Evolutionary conservation across 441 rosid species (phyloP), one percentile per base, ranked within the genome.

Genomic region (Hura crepitans): DNA sequence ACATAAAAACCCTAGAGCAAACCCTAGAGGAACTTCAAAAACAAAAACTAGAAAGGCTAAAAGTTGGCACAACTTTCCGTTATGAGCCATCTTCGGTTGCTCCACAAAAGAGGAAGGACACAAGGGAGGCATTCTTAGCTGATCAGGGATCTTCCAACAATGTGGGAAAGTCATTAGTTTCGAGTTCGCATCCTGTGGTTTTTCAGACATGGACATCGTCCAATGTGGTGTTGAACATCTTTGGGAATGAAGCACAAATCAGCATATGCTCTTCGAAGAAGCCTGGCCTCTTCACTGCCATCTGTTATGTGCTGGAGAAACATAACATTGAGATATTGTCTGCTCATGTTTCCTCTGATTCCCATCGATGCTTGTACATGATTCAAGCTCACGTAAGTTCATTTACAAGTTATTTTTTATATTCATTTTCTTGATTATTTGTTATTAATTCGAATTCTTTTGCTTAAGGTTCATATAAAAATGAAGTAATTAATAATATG

Each of bases 181-280:
- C 77, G 35, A 72, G 67, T 63, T 35, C 39, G 6, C 47, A 17
- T 50, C 87, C 87, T 9, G 69, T 72, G 12, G 64, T 28, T 1
- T 94, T 91, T 13, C 84, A 84, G 60, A 87, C 88, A 10, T 94
- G 97, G 97, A 70, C 80, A 35, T 85, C 98, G 12, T 58, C 84
- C 22, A 91, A 89, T 65, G 84, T 93, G 9, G 87, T 87, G 46
- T 57, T 93, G 77, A 93, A 78, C 78, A 74, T 89, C 8, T 86
- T 87, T 61, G 92, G 91, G 0, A 81, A 80, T 62, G 87, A 82
- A 70, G 97, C 95, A 0, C 87, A 81, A 28, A 75, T 91, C 68
- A 85, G 81, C 22, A 30, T 89, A 28, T 91, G 96, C 72, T 82
- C 89, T 0, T 68, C 76, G 0, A 84, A 73, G 76, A 86, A 83